These are phyloP conservation scores for Gnomoniopsis smithogilvyi DNA, from an alignment of 2,329 filamentous ascomycete genomes.

Conservation along the genomic window DNA sequence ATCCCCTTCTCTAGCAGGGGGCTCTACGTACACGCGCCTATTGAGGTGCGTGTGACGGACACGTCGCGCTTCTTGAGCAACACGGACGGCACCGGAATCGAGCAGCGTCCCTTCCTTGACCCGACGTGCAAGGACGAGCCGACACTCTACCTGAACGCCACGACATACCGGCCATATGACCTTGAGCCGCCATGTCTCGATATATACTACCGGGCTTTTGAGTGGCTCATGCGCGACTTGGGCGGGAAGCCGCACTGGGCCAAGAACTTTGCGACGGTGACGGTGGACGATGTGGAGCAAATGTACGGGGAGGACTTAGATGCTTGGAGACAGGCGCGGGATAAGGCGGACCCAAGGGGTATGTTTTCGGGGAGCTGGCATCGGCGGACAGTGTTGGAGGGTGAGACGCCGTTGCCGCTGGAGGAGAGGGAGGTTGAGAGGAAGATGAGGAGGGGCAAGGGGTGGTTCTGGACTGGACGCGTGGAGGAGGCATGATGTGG, in stretches of 20 bases:
- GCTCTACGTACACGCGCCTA: conserved; percentile 72
- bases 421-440: conserved; percentile 18
- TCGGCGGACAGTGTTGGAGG: conserved; percentile 59
- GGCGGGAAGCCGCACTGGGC: conserved; percentile 77
- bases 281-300: conserved; percentile 50
- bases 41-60: conserved; percentile 74
- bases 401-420: conserved; percentile 12
- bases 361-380: conserved; percentile 92
- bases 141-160: conserved; percentile 77
- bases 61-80: conserved; percentile 38
- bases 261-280: conserved; percentile 65
- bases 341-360: conserved; percentile 67
- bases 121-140: conserved; percentile 56
- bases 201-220: conserved; percentile 75
- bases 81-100: conserved; percentile 23
- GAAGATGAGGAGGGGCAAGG: conserved; percentile 8
- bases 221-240: conserved; percentile 76
- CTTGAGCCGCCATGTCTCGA: conserved; percentile 65
- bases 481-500: conserved; percentile 1
- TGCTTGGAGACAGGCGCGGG: conserved; percentile 60
- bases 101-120: conserved; percentile 47
- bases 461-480: conserved; percentile 16
- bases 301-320: conserved; percentile 62
- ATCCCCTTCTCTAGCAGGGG: conserved; percentile 69
- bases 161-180: conserved; percentile 71